A percentile compares a stretch with the other conserved stretches of the same genome.
Conservation (phyloP, 345 rosid species). For the Eucalyptus marginata region DNA sequence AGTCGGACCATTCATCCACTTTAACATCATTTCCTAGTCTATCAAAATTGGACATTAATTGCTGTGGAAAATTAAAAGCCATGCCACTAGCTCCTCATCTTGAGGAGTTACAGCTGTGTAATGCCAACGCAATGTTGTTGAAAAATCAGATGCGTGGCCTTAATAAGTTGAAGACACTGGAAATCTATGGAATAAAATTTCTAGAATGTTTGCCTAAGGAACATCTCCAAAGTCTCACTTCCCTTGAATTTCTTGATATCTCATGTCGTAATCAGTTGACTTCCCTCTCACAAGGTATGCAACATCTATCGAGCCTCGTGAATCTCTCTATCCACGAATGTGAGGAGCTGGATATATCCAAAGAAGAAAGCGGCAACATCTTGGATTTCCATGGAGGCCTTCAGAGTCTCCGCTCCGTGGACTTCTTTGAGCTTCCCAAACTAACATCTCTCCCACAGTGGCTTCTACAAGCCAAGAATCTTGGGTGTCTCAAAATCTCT, state of each 20-base stretch:
- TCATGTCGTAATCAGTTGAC: no score
- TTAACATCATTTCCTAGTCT: background rate
- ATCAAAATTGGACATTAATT: rapidly evolving
- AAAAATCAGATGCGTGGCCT: background rate
- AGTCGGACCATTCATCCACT: background rate
- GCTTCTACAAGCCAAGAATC: background rate
- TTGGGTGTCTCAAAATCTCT: background rate
- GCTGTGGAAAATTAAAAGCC: background rate
- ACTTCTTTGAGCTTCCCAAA: background rate
- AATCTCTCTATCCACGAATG: rapidly evolving
- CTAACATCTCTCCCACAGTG: background rate
- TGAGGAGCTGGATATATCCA: no score
- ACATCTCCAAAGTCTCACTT: background rate
- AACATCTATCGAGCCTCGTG: background rate
- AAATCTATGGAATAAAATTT: rapidly evolving
- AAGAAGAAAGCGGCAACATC: background rate
- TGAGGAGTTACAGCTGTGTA: no score
- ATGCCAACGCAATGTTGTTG: background rate
- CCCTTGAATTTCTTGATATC: no score
- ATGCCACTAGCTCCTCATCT: background rate
- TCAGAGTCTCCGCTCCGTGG: background rate
- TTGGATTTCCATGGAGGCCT: background rate
- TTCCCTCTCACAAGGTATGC: background rate
- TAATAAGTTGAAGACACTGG: background rate
- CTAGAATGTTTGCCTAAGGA: background rate